phyloP scores from a whole-genome alignment of 441 rosid genomes.

The Brassica balearica region DNA sequence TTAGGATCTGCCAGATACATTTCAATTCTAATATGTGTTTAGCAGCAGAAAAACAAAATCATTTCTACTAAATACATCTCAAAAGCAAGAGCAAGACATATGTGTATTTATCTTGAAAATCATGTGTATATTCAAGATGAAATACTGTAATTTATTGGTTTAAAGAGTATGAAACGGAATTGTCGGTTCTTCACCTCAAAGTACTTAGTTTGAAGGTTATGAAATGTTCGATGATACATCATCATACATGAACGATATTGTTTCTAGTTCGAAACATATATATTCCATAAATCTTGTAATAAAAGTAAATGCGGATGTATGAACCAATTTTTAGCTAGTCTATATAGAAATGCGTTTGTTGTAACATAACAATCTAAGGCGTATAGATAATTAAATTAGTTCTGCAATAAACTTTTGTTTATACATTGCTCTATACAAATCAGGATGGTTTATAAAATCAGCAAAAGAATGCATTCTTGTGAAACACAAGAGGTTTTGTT shows the following conservation, averaged over 20 bases:
- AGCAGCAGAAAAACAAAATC: not conserved
- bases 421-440: slow-evolving; percentile 6
- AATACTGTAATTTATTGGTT: not conserved
- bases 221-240: not conserved
- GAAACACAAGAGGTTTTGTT: slow-evolving; percentile 1
- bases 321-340: not conserved
- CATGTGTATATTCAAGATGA: not conserved
- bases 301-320: not conserved
- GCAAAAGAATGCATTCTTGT: slow-evolving; percentile 16
- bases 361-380: not conserved
- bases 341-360: not conserved
- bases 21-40: not conserved
- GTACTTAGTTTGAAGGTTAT: not conserved
- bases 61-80: not conserved
- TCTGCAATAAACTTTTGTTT: slow-evolving; percentile 1
- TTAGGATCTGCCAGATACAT: slow-evolving; percentile 7
- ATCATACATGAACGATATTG: not conserved
- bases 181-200: not conserved
- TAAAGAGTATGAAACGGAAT: not conserved
- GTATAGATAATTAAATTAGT: not conserved
- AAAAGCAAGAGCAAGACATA: slow-evolving; percentile 6
- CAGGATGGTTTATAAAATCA: slow-evolving; percentile 26
- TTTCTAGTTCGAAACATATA: not conserved
- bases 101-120: not conserved
- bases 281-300: slow-evolving; percentile 1